A percentile compares a stretch with the other conserved stretches of the same genome.
phyloP scores from a whole-genome alignment of 495 filamentous ascomycete species.

The Penicillium manginii region DNA sequence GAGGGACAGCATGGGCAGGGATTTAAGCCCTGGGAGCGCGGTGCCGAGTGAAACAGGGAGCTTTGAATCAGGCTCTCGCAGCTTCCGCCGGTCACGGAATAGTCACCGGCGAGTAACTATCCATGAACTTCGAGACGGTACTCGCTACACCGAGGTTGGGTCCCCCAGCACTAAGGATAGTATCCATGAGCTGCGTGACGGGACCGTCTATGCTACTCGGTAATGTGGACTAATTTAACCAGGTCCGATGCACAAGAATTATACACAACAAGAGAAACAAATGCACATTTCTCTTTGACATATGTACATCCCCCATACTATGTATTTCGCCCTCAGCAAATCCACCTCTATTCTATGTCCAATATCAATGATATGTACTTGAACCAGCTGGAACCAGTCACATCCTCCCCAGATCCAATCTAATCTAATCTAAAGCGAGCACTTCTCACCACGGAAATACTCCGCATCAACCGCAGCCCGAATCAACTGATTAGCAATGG shows the following conservation, averaged over 20 bases:
- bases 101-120: slow-evolving; percentile 44
- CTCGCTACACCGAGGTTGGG: slow-evolving; percentile 46
- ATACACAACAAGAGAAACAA: background rate
- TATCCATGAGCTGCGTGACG: slow-evolving; percentile 51
- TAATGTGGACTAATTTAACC: background rate
- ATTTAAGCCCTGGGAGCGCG: slow-evolving; percentile 35
- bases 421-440: slow-evolving; percentile 34
- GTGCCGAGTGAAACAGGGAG: slow-evolving; percentile 43
- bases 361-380: slow-evolving; percentile 3
- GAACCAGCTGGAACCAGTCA: background rate
- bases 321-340: background rate
- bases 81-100: slow-evolving; percentile 38
- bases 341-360: slow-evolving; percentile 7
- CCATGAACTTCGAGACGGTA: slow-evolving; percentile 50
- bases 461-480: slow-evolving; percentile 53
- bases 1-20: slow-evolving; percentile 35
- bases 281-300: background rate
- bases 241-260: background rate
- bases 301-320: background rate
- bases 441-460: slow-evolving; percentile 44
- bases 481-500: slow-evolving; percentile 79
- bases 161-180: slow-evolving; percentile 39
- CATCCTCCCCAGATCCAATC: background rate
- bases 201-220: slow-evolving; percentile 49
- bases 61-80: slow-evolving; percentile 30